Evolutionary conservation across 2,329 filamentous ascomycete genomes (phyloP), one percentile per base, ranked within the genome.

Genomic region (Microsporum canis): DNA sequence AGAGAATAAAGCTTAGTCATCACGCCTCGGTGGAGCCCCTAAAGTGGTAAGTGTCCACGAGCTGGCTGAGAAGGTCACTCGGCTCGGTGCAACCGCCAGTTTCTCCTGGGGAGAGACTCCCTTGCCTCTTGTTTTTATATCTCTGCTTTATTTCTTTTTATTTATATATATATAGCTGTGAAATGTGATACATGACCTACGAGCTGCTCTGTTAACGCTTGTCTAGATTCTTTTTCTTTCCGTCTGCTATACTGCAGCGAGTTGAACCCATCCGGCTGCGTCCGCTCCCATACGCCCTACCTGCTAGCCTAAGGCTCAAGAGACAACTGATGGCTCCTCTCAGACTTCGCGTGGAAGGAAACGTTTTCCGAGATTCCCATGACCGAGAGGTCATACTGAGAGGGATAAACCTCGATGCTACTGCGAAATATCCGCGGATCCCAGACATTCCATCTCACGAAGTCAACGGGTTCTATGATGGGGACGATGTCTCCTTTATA

Each of bases 361-460:
- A 85, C 64, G 85, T 84, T 66, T 96, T 99, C 75, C 84, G 89
- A 64, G 95, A 99, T 72, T 72, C 79, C 12, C 77, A 90, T 65
- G 87, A 91, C 66, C 87, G 94, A 64, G 88, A 97, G 75, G 84
- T 99, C 61, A 87, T 89, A 1, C 80, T 99, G 51, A 86, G 94
- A 65, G 94, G 94, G 65, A 96, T 99, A 78, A 99, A 99, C 71
- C 83, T 95, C 64, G 91, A 91, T 41, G 90, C 84, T 65, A 92
- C 97, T 71, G 85, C 88, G 69, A 99, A 99, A 77, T 87, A 89
- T 62, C 94, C 94, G 34, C 89, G 87, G 70, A 80, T 80, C 39
- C 94, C 94, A 14, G 79, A 95, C 65, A 80, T 88, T 60, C 90
- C 91, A 3, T 96, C 94, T 0, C 88, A 96, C 71, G 74, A 89